Evolutionary conservation across 805 yeast species (phyloP), one percentile per base, ranked within the genome.

Genomic region (Starmerella sp.): DNA sequence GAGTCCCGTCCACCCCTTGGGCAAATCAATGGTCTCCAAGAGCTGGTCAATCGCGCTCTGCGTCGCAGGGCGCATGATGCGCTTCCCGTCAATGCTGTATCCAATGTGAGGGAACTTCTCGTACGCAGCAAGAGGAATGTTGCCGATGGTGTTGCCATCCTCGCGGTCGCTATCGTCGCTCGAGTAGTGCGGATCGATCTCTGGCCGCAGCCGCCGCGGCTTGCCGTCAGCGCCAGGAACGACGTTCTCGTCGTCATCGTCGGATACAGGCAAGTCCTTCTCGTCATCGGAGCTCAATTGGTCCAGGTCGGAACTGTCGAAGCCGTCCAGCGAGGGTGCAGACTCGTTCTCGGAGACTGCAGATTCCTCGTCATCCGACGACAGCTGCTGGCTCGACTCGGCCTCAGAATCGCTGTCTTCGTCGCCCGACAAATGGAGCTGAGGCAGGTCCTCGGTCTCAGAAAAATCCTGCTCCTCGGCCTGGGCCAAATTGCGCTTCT

Each of bases 1-100:
- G 58, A 93, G 75, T 48, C 99, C 99, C 14, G 98, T 93, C 97
- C 97, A 93, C 30, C 98, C 98, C 71, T 87, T 95, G 13, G 98
- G 98, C 60, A 93, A 75, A 58, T 93, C 99, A 57, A 93, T 93
- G 34, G 82, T 76, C 66, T 91, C 98, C 60, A 93, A 73, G 59
- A 93, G 77, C 65, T 84, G 85, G 66, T 93, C 97, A 61, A 93
- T 77, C 1, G 97, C 98, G 55, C 95, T 82, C 13, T 97, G 96
- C 65, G 87, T 84, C 9, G 97, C 98, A 11, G 99, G 99, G 69
- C 99, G 81, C 97, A 93, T 91, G 66, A 93, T 90, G 67, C 98
- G 81, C 68, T 90, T 91, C 65, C 99, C 98, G 68, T 93, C 93
- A 65, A 93, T 90, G 68, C 88, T 91, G 69, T 93, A 93, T 55